These are phyloP conservation scores for Pseudocercospora eumusae DNA, from an alignment of 2,329 filamentous ascomycete species.

Conservation along the genomic window DNA sequence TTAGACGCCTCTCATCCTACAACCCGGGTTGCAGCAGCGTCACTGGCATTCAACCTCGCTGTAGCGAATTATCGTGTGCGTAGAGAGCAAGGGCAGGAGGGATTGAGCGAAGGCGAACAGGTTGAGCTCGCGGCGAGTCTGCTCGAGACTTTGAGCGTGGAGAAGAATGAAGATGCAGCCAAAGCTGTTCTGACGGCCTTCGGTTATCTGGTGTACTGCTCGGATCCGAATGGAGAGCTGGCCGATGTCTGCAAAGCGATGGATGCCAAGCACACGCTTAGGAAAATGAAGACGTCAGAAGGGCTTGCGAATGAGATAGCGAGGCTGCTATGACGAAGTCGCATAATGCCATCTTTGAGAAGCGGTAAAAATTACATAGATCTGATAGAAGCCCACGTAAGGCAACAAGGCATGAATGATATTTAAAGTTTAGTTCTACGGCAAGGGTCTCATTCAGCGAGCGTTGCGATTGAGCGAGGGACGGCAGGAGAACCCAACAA, in stretches of 20 bases:
- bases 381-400: neutral
- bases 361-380: neutral
- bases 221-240: constrained; percentile 70
- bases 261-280: constrained; percentile 68
- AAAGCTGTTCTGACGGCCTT: constrained; percentile 75
- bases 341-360: too few relatives aligned
- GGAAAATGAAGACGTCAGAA: constrained; percentile 41
- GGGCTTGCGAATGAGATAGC: constrained; percentile 38
- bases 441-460: neutral
- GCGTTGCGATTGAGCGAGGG: neutral
- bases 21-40: constrained; percentile 77
- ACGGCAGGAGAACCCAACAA: neutral
- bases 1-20: constrained; percentile 74
- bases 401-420: neutral
- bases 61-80: constrained; percentile 68
- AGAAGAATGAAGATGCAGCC: constrained; percentile 62
- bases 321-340: constrained; percentile 25
- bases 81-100: constrained; percentile 58
- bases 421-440: neutral
- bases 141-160: constrained; percentile 68
- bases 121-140: constrained; percentile 80
- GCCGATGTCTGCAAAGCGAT: constrained; percentile 75
- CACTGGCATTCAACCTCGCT: constrained; percentile 80
- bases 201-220: constrained; percentile 73
- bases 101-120: constrained; percentile 68